A percentile compares a stretch with the other conserved stretches of the same genome.
Conservation (phyloP, 164 flowering plant species). For the Berberis thunbergii region DNA sequence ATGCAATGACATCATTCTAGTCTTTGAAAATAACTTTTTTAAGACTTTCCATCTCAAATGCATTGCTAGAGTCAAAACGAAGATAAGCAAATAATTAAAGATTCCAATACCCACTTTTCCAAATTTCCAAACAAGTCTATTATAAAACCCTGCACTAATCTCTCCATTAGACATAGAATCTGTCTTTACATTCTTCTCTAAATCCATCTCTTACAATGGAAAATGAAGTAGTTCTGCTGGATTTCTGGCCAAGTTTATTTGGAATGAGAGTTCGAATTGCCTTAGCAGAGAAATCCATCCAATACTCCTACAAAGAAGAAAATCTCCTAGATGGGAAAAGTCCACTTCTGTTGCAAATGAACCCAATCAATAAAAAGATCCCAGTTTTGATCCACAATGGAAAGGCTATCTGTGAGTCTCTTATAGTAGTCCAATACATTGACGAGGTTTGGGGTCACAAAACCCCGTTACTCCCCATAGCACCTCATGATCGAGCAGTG, state of each 20-base stretch:
- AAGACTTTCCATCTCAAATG: too few relatives aligned
- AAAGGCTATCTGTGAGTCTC: constrained; percentile 36
- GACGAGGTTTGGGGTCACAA: constrained; percentile 42
- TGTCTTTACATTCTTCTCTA: too few relatives aligned
- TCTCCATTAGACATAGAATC: too few relatives aligned
- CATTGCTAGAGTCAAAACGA: too few relatives aligned
- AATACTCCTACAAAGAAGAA: constrained; percentile 25
- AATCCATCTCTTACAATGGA: too few relatives aligned
- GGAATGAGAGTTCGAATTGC: constrained; percentile 38
- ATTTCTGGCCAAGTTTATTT: constrained; percentile 39
- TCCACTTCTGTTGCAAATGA: constrained; percentile 38
- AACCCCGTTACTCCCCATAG: constrained; percentile 36
- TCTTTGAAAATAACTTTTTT: too few relatives aligned
- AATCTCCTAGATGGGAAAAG: constrained; percentile 37
- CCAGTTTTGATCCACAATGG: constrained; percentile 45
- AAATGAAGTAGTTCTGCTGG: constrained; percentile 27
- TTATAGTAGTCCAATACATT: constrained; percentile 34
- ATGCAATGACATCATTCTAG: too few relatives aligned
- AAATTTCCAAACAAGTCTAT: too few relatives aligned
- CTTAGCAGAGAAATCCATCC: constrained; percentile 36
- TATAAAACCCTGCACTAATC: too few relatives aligned
- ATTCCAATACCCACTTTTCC: too few relatives aligned
- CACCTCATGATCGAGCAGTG: constrained; percentile 25
- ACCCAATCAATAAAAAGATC: constrained; percentile 42
- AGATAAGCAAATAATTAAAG: too few relatives aligned